Base-by-base conservation (phyloP, 176 grass and related monocot genomes). In the Oryza glumipatula region DNA sequence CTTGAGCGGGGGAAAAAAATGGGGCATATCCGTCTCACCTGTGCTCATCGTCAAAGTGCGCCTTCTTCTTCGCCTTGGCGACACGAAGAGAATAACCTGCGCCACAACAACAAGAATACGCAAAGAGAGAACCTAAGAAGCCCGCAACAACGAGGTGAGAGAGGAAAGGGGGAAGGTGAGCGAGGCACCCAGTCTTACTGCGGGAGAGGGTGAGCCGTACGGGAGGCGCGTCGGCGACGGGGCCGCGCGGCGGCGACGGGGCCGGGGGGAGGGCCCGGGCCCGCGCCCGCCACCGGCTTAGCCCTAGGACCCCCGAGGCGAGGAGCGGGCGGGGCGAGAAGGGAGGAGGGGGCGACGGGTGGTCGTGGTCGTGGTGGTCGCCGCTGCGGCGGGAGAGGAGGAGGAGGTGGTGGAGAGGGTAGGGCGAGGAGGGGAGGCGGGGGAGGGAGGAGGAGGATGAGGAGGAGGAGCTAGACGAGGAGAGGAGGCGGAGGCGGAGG, bases 61-160 rank as follows among this genome's bases (percentile, higher is more conserved):
- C 47, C 72, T 76, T 89, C 86, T 96, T 96, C 84, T 94, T 96
- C 72, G 73, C 84, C 81, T 92, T 99, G 22, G 78, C 88, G 74
- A 99, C 94, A 67, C 96, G 94, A 69, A 96, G 79, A 73, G 96
- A 96, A 92, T 96, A 96, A 90, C 82, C 96, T 96, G 87, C 72
- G 87, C 73, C 36, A 52, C 46, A 87, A 82, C 70, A 84, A 33
- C 60, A 90, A 47, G 38, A 82, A 49, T 35, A 65, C 65, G 30
- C 65, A 51, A 30, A 32, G 30, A 54, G n/a, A 72, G 16, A 48
- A 48, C 54, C 51, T 68, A 66, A 30, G 8, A 60, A 63, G 80
- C 24, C 24, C 23, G 14, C n/a, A 32, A 65, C 21, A 14, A 14
- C 54, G 19, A 22, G 51, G 24, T 7, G 7, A 43, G 1, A 7